phyloP scores from a whole-genome alignment of 2,329 filamentous ascomycete species.

The Juglanconis sp. region DNA sequence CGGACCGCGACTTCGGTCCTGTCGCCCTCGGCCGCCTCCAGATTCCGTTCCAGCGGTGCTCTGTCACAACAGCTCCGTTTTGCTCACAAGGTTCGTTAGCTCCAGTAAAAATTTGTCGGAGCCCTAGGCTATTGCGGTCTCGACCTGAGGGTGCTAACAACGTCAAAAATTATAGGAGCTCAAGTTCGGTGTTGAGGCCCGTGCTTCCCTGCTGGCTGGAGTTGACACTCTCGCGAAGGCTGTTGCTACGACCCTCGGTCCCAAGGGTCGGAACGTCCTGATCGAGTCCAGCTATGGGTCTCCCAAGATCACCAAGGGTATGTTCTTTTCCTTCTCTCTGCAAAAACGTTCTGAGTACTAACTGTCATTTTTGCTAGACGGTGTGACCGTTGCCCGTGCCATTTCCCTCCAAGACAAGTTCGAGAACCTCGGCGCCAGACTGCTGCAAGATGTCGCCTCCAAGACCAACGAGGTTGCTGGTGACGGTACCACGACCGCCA shows the following conservation, averaged over 20 bases:
- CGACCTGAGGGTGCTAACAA: conserved; percentile 26
- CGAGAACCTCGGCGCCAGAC: conserved; percentile 95
- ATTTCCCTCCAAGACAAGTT: conserved; percentile 97
- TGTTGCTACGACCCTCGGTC: conserved; percentile 91
- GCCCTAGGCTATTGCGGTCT: neutral
- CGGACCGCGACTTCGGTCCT: conserved; percentile 76
- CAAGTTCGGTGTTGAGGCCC: conserved; percentile 95
- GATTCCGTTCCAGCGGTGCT: conserved; percentile 61
- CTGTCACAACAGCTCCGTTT: conserved; percentile 89
- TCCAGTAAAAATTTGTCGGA: neutral
- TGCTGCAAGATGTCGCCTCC: conserved; percentile 95
- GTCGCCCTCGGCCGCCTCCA: conserved; percentile 61
- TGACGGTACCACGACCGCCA: conserved; percentile 97
- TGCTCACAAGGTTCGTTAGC: conserved; percentile 80
- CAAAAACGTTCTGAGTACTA: neutral
- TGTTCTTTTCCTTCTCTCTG: conserved; percentile 24
- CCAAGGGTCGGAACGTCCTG: conserved; percentile 96
- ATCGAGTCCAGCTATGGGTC: conserved; percentile 99
- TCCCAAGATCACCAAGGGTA: conserved; percentile 99
- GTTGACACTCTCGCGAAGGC: conserved; percentile 96
- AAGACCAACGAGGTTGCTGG: conserved; percentile 99
- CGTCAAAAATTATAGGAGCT: conserved; percentile 64
- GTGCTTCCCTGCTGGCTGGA: conserved; percentile 84
- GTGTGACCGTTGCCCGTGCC: conserved; percentile 85
- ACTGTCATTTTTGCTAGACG: conserved; percentile 50